Percentiles rank a stretch among this genome's conserved stretches.
Conservation (phyloP, 129 eudicot species). For the Ambrosia artemisiifolia region DNA sequence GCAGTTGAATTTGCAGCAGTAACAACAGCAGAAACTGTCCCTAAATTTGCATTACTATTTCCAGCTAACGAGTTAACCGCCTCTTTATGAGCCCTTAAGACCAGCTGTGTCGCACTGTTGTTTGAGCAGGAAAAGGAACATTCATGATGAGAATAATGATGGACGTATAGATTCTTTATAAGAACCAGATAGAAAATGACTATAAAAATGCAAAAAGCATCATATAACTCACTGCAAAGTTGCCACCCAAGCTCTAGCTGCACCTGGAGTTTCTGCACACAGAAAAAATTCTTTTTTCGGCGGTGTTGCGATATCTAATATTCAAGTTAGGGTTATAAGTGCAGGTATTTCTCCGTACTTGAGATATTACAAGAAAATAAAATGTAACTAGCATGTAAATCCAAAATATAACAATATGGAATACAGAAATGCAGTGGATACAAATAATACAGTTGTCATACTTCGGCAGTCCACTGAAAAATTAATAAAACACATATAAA, state of each 20-base stretch:
- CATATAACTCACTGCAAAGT: constrained; percentile 78
- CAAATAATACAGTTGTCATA: constrained; percentile 97
- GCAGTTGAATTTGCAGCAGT: constrained; percentile 97
- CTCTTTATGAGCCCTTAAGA: constrained; percentile 92
- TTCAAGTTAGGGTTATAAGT: constrained; percentile 38
- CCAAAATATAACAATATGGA: neutral
- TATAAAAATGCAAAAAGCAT: neutral
- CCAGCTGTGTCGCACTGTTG: constrained; percentile 88
- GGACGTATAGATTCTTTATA: neutral
- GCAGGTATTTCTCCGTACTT: neutral
- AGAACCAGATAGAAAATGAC: neutral
- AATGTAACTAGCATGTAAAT: neutral
- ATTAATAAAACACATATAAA: constrained; percentile 11
- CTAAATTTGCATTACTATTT: constrained; percentile 71
- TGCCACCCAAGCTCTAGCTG: constrained; percentile 95
- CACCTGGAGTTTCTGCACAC: constrained; percentile 99
- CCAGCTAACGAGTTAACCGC: constrained; percentile 96
- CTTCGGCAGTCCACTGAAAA: constrained; percentile 91
- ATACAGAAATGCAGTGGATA: constrained; percentile 48
- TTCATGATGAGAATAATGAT: neutral
- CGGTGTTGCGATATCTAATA: constrained; percentile 90
- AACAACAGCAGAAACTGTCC: constrained; percentile 92
- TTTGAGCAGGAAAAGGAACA: neutral
- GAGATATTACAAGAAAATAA: neutral
- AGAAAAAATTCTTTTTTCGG: constrained; percentile 90